These are phyloP conservation scores for Globisporangium iwayamae DNA, from an alignment of 352 stramenopile genomes.

Conservation along the genomic window DNA sequence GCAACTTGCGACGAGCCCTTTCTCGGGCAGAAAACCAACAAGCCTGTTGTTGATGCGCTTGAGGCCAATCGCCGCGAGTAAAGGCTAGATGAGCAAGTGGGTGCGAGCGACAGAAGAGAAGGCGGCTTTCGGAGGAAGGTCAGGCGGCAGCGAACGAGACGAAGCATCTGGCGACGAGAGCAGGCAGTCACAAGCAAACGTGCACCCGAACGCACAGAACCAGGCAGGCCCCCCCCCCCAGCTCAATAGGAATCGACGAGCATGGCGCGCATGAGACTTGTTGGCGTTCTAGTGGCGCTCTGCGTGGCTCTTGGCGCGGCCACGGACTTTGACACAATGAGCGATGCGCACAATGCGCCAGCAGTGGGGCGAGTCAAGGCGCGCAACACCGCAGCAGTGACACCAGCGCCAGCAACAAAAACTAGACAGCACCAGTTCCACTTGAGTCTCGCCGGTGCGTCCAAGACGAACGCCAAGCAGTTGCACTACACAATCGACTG, in stretches of 20 bases:
- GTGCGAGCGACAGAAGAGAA: background rate
- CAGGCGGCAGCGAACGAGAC: no score
- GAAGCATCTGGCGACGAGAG: background rate
- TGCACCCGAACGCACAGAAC: background rate
- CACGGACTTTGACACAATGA: slow-evolving; percentile 6
- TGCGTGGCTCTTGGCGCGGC: background rate
- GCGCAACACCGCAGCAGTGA: background rate
- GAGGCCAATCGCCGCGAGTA: background rate
- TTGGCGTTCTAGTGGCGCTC: slow-evolving; percentile 8
- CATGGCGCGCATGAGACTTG: background rate
- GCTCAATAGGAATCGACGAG: background rate
- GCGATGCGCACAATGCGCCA: background rate
- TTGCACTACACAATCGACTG: slow-evolving; percentile 73
- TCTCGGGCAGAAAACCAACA: background rate
- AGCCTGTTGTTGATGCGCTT: background rate
- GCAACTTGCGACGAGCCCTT: background rate
- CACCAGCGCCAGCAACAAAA: background rate
- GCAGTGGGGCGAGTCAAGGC: background rate
- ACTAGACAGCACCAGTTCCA: slow-evolving; percentile 43
- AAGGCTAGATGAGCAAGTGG: background rate
- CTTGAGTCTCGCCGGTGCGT: slow-evolving; percentile 45
- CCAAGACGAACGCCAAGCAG: slow-evolving; percentile 17
- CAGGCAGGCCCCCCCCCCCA: background rate
- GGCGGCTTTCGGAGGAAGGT: background rate
- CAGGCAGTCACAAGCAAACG: background rate